Percentiles rank a stretch among this genome's conserved stretches.
Evolutionary conservation across 345 rosid species (phyloP).

Genomic region (Pseudoturritis turrita): DNA sequence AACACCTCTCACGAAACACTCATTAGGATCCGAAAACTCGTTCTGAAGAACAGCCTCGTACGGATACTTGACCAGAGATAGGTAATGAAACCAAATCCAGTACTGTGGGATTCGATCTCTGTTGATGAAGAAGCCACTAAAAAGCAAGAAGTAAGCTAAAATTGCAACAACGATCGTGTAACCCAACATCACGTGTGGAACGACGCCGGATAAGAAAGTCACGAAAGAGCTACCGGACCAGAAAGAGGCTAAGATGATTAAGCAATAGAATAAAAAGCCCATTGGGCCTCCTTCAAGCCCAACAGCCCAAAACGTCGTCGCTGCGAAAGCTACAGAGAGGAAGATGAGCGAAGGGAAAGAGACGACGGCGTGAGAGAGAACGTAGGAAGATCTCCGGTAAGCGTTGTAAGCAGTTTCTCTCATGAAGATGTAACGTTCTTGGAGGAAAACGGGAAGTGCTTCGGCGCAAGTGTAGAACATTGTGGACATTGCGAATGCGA

Average conservation of each 20-base stretch:
- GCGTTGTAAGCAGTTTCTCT: conserved; percentile 42
- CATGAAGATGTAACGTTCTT: conserved; percentile 84
- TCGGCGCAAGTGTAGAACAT: conserved; percentile 45
- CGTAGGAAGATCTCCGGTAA: conserved; percentile 82
- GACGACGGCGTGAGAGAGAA: conserved; percentile 63
- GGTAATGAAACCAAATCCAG: conserved; percentile 87
- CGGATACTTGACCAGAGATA: conserved; percentile 80
- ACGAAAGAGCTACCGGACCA: conserved; percentile 92
- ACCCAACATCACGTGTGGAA: conserved; percentile 71
- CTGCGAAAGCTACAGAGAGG: conserved; percentile 61
- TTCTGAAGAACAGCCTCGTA: conserved; percentile 58
- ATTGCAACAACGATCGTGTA: conserved; percentile 73
- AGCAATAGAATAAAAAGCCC: conserved; percentile 62
- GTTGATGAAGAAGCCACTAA: conserved; percentile 89
- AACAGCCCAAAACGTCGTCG: conserved; percentile 69
- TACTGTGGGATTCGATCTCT: conserved; percentile 59
- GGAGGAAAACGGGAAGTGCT: conserved; percentile 44
- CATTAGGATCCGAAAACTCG: conserved; percentile 53
- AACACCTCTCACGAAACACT: conserved; percentile 66
- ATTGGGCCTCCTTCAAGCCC: conserved; percentile 66
- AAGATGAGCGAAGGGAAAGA: conserved; percentile 57
- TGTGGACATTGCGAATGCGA: conserved; percentile 42
- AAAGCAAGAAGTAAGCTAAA: conserved; percentile 72
- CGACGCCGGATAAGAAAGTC: conserved; percentile 71
- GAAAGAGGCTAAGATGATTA: conserved; percentile 57